Percentiles rank a stretch among this genome's conserved stretches.
phyloP scores from a whole-genome alignment of 345 rosid species.

The Brassica nigra region DNA sequence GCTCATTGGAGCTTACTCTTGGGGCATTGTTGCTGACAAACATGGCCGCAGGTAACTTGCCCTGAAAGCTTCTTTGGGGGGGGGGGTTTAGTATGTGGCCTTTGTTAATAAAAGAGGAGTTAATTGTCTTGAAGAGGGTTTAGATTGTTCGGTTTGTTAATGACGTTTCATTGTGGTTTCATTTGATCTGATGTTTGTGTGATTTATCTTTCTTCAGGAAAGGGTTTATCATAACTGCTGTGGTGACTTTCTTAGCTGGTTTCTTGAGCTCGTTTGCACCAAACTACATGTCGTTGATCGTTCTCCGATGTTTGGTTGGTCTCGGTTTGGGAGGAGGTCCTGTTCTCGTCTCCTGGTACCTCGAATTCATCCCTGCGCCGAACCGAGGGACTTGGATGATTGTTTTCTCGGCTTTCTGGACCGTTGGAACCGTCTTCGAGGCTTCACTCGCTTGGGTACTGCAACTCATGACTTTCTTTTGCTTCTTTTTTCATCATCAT shows the following conservation, averaged over 20 bases:
- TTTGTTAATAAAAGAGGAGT: neutral
- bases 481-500: neutral
- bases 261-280: conserved; percentile 78
- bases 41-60: conserved; percentile 70
- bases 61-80: conserved; percentile 1
- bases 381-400: conserved; percentile 94
- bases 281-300: conserved; percentile 56
- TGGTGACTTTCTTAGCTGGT: conserved; percentile 77
- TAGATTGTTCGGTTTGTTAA: neutral
- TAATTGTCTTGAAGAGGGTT: neutral
- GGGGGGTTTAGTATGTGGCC: neutral
- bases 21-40: conserved; percentile 87
- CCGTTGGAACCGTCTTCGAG: conserved; percentile 76
- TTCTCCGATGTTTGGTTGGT: conserved; percentile 79
- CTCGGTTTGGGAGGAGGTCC: conserved; percentile 95
- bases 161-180: neutral
- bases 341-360: conserved; percentile 87
- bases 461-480: conserved; percentile 28
- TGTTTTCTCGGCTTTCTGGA: conserved; percentile 83
- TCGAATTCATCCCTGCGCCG: conserved; percentile 92
- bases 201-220: conserved; percentile 52
- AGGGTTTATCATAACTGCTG: conserved; percentile 82
- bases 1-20: conserved; percentile 84
- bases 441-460: conserved; percentile 91
- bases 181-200: conserved; percentile 15